These are phyloP conservation scores for Cladophialophora psammophila DNA, from an alignment of 2,329 filamentous ascomycete genomes.

Conservation along the genomic window DNA sequence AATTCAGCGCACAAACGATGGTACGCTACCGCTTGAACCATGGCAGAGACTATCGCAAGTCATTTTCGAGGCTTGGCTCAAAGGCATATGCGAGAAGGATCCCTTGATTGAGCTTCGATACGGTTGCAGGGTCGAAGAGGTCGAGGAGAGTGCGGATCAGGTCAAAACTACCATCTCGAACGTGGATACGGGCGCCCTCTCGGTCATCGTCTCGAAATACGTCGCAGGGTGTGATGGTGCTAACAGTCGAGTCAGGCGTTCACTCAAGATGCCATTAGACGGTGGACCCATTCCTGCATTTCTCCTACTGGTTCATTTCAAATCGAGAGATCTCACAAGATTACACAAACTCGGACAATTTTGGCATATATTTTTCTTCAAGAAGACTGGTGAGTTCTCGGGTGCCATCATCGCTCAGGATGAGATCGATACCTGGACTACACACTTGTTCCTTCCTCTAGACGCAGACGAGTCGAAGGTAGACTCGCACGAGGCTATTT, in stretches of 20 bases:
- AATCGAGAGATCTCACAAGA: constrained; percentile 42
- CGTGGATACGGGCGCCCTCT: constrained; percentile 27
- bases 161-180: constrained; percentile 37
- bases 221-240: constrained; percentile 45
- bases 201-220: constrained; percentile 39
- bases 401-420: constrained; percentile 46
- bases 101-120: constrained; percentile 42
- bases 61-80: constrained; percentile 49
- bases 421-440: constrained; percentile 47
- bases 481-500: constrained; percentile 41
- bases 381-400: constrained; percentile 20
- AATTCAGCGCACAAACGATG: constrained; percentile 45
- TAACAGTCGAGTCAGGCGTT: constrained; percentile 40
- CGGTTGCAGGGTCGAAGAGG: constrained; percentile 41
- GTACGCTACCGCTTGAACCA: constrained; percentile 44
- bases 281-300: constrained; percentile 42
- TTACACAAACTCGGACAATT: constrained; percentile 42
- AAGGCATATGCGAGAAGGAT: constrained; percentile 36
- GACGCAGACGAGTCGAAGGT: constrained; percentile 34
- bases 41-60: constrained; percentile 46
- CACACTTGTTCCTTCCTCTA: constrained; percentile 41
- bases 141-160: constrained; percentile 35
- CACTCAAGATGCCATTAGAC: constrained; percentile 38
- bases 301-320: constrained; percentile 46
- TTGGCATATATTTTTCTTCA: constrained; percentile 46